Evolutionary conservation across 2,329 filamentous ascomycete genomes (phyloP).

Genomic region (Diplodia corticola): DNA sequence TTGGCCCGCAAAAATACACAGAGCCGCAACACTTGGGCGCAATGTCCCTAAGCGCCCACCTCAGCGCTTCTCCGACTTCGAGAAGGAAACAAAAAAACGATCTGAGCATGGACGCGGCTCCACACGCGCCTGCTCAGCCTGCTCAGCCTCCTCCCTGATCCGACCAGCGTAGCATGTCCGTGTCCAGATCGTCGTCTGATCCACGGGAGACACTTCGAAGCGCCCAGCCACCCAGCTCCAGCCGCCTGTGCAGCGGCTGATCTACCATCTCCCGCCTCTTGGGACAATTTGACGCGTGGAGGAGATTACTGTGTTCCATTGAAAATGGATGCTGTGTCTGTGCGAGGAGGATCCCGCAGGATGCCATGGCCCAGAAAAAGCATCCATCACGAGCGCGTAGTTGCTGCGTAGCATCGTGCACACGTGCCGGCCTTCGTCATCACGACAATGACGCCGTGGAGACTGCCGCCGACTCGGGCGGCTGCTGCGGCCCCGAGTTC

Average conservation of each 20-base stretch:
- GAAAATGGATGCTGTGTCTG: neutral
- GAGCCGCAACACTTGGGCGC: neutral
- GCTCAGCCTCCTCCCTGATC: conserved; percentile 20
- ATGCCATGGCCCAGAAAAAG: neutral
- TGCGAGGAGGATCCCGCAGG: neutral
- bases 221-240: conserved; percentile 13
- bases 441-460: neutral
- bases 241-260: conserved; percentile 20
- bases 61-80: conserved; percentile 8
- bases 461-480: conserved; percentile 2
- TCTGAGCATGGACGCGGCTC: conserved; percentile 2
- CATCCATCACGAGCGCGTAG: neutral
- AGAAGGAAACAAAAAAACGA: conserved; percentile 16
- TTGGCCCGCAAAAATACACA: conserved; percentile 18
- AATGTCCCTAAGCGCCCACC: conserved; percentile 18
- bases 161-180: conserved; percentile 8
- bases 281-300: conserved; percentile 8
- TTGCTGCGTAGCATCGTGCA: too few relatives aligned
- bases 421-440: conserved; percentile 4
- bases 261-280: conserved; percentile 2
- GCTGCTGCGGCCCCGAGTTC: conserved; percentile 4
- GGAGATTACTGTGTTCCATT: neutral
- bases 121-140: conserved; percentile 14
- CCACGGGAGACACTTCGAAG: conserved; percentile 5
- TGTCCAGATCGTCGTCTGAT: conserved; percentile 16